Evolutionary conservation across 768 basidiomycete species (phyloP).

Genomic region (Daedalea quercina): DNA sequence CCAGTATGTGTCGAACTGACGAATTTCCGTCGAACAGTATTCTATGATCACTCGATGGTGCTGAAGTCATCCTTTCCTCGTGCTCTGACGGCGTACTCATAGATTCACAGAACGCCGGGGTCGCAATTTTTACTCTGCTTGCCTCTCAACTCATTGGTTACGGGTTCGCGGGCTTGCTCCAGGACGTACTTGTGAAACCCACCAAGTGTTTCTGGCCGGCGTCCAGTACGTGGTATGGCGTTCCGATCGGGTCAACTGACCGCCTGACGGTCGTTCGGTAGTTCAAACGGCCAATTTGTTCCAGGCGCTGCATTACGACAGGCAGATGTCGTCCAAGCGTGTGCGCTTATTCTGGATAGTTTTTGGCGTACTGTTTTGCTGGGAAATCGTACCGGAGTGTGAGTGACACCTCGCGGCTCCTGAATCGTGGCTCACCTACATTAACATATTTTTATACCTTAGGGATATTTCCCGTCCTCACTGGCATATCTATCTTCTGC

Average conservation of each 20-base stretch:
- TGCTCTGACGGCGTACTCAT: too few species aligned
- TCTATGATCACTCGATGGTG: too few species aligned
- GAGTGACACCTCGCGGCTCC: constrained; percentile 32
- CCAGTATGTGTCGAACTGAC: too few species aligned
- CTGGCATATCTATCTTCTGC: constrained; percentile 30
- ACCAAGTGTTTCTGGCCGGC: constrained; percentile 30
- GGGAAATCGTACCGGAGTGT: constrained; percentile 34
- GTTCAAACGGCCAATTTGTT: constrained; percentile 23
- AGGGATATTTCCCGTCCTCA: constrained; percentile 29
- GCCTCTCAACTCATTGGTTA: constrained; percentile 29
- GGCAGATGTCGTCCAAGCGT: constrained; percentile 29
- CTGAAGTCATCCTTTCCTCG: too few species aligned
- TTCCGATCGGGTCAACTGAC: background rate
- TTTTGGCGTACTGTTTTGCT: constrained; percentile 26
- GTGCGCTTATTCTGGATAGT: constrained; percentile 34
- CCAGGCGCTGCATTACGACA: constrained; percentile 22
- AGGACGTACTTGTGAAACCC: constrained; percentile 46
- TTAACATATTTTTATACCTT: too few species aligned
- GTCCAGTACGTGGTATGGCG: constrained; percentile 15
- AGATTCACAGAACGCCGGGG: constrained; percentile 7
- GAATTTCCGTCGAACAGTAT: too few species aligned
- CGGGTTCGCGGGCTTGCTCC: constrained; percentile 27
- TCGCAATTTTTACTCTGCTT: constrained; percentile 29
- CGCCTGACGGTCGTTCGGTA: constrained; percentile 7
- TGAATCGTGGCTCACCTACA: constrained; percentile 13